These are phyloP conservation scores for Iris macrosiphon DNA, from an alignment of 106 monocot species.

Conservation along the genomic window DNA sequence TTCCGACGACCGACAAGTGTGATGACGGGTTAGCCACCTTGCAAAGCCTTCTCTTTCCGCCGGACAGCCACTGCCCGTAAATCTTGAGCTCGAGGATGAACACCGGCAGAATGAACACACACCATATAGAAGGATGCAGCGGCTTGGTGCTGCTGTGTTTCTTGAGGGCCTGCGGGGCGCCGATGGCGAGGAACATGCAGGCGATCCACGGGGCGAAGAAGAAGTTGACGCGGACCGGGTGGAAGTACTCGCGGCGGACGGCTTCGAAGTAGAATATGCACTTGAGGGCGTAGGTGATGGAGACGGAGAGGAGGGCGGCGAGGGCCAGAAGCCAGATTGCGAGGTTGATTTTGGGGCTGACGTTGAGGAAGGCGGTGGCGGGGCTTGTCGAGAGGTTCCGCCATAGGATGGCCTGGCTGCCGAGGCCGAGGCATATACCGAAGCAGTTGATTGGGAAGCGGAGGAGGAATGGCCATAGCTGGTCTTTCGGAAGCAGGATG, in stretches of 20 bases:
- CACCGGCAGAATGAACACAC: slow-evolving; percentile 49
- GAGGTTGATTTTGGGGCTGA: slow-evolving; percentile 56
- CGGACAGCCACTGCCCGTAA: slow-evolving; percentile 94
- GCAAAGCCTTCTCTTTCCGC: slow-evolving; percentile 80
- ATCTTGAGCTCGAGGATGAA: slow-evolving; percentile 84
- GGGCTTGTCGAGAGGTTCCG: slow-evolving; percentile 47
- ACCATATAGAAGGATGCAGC: slow-evolving; percentile 57
- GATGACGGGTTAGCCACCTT: slow-evolving; percentile 92
- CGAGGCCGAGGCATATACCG: slow-evolving; percentile 77
- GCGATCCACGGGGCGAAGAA: slow-evolving; percentile 94
- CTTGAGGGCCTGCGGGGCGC: slow-evolving; percentile 36
- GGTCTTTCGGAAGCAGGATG: slow-evolving; percentile 86
- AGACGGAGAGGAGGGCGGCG: slow-evolving; percentile 34
- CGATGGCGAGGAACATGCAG: slow-evolving; percentile 74
- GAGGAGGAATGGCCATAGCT: slow-evolving; percentile 91
- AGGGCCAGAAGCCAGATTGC: slow-evolving; percentile 68
- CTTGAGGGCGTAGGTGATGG: slow-evolving; percentile 69
- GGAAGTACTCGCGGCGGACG: slow-evolving; percentile 86
- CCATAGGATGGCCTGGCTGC: slow-evolving; percentile 92
- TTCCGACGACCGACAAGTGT: slow-evolving; percentile 82
- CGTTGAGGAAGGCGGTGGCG: slow-evolving; percentile 54
- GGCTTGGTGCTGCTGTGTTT: neutral
- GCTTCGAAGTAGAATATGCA: slow-evolving; percentile 87
- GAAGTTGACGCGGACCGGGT: slow-evolving; percentile 97
- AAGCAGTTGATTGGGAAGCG: slow-evolving; percentile 86